These are phyloP conservation scores for Neofusicoccum ribis DNA, from an alignment of 2,329 filamentous ascomycete genomes.

Conservation along the genomic window DNA sequence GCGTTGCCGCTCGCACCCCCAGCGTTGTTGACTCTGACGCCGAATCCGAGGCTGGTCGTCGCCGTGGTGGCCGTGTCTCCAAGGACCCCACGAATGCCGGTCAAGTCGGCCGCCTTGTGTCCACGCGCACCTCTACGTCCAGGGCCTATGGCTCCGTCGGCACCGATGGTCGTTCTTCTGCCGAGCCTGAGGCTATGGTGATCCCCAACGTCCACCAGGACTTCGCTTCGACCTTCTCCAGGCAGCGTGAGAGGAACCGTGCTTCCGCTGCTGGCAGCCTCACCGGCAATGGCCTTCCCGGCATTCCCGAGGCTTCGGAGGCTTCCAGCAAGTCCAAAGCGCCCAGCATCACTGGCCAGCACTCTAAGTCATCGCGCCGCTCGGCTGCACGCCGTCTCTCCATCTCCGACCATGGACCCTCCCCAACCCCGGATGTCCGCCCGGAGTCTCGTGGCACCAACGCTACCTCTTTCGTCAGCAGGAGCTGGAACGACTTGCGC, in stretches of 20 bases:
- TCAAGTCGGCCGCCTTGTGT: background rate
- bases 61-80: background rate
- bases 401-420: background rate
- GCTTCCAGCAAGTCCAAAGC: background rate
- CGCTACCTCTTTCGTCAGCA: background rate
- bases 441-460: background rate
- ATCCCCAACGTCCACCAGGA: background rate
- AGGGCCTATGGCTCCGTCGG: conserved; percentile 2
- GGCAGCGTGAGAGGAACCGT: background rate
- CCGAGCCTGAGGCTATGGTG: background rate
- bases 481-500: background rate
- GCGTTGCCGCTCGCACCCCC: background rate
- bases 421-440: background rate
- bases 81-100: background rate
- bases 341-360: background rate
- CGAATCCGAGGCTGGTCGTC: background rate
- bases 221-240: background rate
- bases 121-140: background rate
- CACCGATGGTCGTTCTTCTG: background rate
- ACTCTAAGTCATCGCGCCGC: background rate
- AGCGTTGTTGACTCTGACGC: background rate
- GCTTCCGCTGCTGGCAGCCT: background rate
- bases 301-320: background rate
- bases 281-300: background rate
- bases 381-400: background rate